Evolutionary conservation across 371 early-diverging fungal species (phyloP).

Genomic region (Saksenaea vasiformis): DNA sequence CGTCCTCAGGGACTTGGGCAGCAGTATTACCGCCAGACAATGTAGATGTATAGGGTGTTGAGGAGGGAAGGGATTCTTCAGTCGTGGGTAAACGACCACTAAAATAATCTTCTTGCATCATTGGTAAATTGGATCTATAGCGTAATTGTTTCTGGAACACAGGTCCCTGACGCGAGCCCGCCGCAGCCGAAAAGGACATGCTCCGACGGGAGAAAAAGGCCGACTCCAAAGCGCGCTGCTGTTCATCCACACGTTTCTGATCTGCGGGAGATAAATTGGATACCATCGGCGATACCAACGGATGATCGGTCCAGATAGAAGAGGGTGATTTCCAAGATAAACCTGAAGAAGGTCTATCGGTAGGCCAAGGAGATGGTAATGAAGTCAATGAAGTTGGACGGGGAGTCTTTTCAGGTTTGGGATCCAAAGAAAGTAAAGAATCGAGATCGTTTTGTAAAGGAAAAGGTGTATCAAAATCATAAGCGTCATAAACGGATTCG

Average conservation of each 20-base stretch:
- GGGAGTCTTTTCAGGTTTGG: neutral
- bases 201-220: conserved; percentile 5
- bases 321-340: neutral
- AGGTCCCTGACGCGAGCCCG: neutral
- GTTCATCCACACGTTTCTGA: conserved; percentile 4
- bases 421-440: neutral
- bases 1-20: neutral
- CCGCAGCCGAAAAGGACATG: conserved; percentile 1
- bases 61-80: neutral
- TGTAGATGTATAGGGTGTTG: neutral
- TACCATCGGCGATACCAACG: conserved; percentile 1
- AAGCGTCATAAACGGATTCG: neutral
- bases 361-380: neutral
- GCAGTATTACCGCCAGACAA: neutral
- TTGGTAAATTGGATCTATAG: neutral
- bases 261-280: neutral
- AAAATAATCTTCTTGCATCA: conserved; percentile 1
- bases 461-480: neutral
- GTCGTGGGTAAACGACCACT: neutral
- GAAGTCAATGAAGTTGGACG: neutral
- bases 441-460: neutral
- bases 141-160: conserved; percentile 1
- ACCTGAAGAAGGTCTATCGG: neutral
- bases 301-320: neutral
- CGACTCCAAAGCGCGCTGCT: neutral